Conservation (phyloP, 192 early-diverging fungal species). For the Mortierella alpina region DNA sequence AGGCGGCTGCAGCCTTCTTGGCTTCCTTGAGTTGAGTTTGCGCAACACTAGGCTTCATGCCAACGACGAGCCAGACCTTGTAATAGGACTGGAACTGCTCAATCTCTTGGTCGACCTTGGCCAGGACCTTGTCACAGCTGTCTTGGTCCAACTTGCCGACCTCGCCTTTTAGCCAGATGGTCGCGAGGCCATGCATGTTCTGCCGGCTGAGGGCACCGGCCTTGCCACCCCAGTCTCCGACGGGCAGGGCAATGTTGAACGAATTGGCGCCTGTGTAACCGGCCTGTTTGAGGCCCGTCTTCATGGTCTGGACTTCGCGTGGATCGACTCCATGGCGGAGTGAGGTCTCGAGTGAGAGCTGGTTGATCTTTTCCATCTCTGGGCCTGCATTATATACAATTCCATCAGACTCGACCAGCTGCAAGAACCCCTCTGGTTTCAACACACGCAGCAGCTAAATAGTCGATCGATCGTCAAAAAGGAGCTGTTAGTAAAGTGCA, state of each 20-base stretch:
- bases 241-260: constrained; percentile 45
- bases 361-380: constrained; percentile 42
- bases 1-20: constrained; percentile 3
- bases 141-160: constrained; percentile 37
- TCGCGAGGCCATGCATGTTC: constrained; percentile 51
- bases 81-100: constrained; percentile 41
- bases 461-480: background rate
- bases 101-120: constrained; percentile 18
- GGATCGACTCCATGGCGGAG: constrained; percentile 51
- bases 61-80: constrained; percentile 53
- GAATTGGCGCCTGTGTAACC: constrained; percentile 45
- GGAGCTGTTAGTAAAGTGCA: background rate
- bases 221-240: constrained; percentile 48
- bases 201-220: constrained; percentile 29
- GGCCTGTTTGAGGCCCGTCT: constrained; percentile 30
- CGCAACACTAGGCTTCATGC: constrained; percentile 25
- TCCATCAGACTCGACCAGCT: constrained; percentile 57
- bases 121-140: constrained; percentile 14
- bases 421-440: constrained; percentile 64
- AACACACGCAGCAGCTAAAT: constrained; percentile 60
- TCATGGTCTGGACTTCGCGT: constrained; percentile 49
- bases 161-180: constrained; percentile 53
- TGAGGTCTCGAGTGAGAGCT: constrained; percentile 48
- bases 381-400: constrained; percentile 48
- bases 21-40: constrained; percentile 18